Percentiles rank a stretch among this genome's conserved stretches.
Evolutionary conservation across 345 rosid genomes (phyloP).

Genomic region (Abelmoschus esculentus): DNA sequence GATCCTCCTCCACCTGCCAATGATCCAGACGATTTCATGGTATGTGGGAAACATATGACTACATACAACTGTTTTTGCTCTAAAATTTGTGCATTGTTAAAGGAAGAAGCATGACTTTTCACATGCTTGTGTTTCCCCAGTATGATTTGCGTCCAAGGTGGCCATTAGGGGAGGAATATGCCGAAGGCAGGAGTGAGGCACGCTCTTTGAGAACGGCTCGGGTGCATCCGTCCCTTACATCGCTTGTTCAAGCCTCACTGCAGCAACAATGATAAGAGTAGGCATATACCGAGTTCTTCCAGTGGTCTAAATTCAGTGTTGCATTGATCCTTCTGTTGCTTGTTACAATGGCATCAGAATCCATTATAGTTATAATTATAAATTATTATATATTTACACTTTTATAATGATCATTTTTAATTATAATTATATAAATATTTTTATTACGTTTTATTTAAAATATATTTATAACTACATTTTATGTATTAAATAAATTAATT

Average conservation of each 20-base stretch:
- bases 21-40: slow-evolving; percentile 70
- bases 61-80: slow-evolving; percentile 2
- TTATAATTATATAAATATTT: too few species aligned
- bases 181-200: slow-evolving; percentile 73
- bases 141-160: slow-evolving; percentile 89
- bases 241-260: slow-evolving; percentile 57
- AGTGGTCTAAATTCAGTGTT: not conserved
- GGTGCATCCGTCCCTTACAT: slow-evolving; percentile 83
- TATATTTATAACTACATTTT: too few species aligned
- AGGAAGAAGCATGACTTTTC: not conserved
- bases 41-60: slow-evolving; percentile 18
- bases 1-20: slow-evolving; percentile 83
- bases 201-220: slow-evolving; percentile 71
- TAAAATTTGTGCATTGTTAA: not conserved
- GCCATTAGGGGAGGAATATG: slow-evolving; percentile 85
- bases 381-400: too few species aligned
- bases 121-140: slow-evolving; percentile 30
- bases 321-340: not conserved
- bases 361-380: too few species aligned
- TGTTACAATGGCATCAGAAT: not conserved
- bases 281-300: not conserved
- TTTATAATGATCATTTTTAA: too few species aligned
- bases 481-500: too few species aligned
- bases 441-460: too few species aligned
- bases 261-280: slow-evolving; percentile 27